Conservation (phyloP, 257 asterid species). For the Henckelia pumila region DNA sequence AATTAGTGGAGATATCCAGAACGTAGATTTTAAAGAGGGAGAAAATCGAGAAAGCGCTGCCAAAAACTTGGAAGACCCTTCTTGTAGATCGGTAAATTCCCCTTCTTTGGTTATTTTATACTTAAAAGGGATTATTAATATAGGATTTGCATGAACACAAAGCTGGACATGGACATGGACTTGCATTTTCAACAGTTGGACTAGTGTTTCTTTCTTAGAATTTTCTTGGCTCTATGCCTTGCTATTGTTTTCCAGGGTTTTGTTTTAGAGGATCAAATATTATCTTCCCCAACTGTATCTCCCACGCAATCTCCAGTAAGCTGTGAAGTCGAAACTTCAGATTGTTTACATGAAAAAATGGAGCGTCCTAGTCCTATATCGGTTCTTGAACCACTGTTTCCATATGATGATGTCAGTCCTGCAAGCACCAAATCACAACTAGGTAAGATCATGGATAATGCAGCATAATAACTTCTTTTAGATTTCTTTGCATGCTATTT, state of each 20-base stretch:
- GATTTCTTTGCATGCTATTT: slow-evolving; percentile 15
- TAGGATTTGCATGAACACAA: neutral
- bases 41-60: slow-evolving; percentile 36
- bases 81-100: slow-evolving; percentile 39
- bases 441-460: slow-evolving; percentile 45
- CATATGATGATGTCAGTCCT: slow-evolving; percentile 83
- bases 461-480: neutral
- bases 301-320: slow-evolving; percentile 39
- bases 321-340: slow-evolving; percentile 48
- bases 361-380: slow-evolving; percentile 90
- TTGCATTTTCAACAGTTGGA: slow-evolving; percentile 9
- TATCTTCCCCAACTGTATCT: slow-evolving; percentile 42
- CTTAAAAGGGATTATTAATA: slow-evolving; percentile 4
- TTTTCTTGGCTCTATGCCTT: neutral
- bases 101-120: slow-evolving; percentile 16
- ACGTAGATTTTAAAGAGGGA: slow-evolving; percentile 34
- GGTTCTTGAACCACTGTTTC: slow-evolving; percentile 77
- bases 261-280: slow-evolving; percentile 36
- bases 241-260: slow-evolving; percentile 31
- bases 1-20: slow-evolving; percentile 30
- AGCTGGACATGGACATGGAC: slow-evolving; percentile 5
- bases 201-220: neutral
- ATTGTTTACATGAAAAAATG: slow-evolving; percentile 40
- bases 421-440: slow-evolving; percentile 48
- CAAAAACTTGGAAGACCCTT: slow-evolving; percentile 22